Conservation (phyloP, 192 early-diverging fungal genomes). For the Podila horticola region DNA sequence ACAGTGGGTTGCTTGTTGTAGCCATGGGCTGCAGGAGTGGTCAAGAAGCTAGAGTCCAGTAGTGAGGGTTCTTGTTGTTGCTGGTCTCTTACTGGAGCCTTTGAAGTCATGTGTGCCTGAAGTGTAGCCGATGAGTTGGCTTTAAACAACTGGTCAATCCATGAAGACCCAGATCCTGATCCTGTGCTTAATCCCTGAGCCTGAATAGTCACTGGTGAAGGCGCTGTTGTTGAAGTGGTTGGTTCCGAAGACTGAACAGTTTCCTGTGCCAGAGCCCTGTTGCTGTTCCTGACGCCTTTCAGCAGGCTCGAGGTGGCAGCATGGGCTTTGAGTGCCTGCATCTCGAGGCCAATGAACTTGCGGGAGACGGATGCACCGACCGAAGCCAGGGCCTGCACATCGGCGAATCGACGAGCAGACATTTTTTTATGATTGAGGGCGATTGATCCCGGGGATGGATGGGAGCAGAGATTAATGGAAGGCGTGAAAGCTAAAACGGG, state of each 20-base stretch:
- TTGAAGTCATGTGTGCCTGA: not conserved
- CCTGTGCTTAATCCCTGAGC: not conserved
- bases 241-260: not conserved
- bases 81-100: not conserved
- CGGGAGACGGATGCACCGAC: constrained; percentile 28
- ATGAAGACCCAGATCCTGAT: constrained; percentile 5
- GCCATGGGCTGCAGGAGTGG: constrained; percentile 39
- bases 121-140: not conserved
- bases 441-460: no score
- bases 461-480: no score
- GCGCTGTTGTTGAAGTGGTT: not conserved
- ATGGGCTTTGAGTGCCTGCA: constrained; percentile 23
- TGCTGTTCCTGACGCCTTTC: not conserved
- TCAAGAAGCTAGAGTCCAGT: constrained; percentile 35
- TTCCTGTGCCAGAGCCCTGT: not conserved
- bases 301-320: constrained; percentile 43
- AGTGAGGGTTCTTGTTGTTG: constrained; percentile 8
- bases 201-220: not conserved
- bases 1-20: not conserved
- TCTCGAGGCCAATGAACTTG: constrained; percentile 23
- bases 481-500: no score
- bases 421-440: constrained; percentile 4
- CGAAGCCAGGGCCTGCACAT: constrained; percentile 29
- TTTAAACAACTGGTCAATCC: constrained; percentile 31
- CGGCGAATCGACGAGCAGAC: constrained; percentile 50